Evolutionary conservation across 169 alveolate species (phyloP), one percentile per base, ranked within the genome.

Genomic region (Cryptosporidium meleagridis): DNA sequence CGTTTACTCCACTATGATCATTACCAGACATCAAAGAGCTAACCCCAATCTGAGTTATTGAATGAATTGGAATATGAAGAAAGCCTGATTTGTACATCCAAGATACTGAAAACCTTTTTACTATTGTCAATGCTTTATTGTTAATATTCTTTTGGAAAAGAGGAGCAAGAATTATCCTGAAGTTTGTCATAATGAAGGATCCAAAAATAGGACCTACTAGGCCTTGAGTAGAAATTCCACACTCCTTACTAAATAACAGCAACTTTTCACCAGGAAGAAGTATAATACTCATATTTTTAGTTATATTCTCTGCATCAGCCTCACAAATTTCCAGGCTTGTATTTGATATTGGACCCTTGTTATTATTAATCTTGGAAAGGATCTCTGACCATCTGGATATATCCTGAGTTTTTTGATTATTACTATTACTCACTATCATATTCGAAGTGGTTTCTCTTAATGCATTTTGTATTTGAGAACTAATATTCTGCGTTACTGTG

Each of bases 41-140:
- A 51, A 65, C 72, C 48, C 53, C 44, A 18, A 37, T 16, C 2
- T 61, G 61, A 41, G 3, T 62, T 39, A 80, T 65, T 44, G 48
- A 37, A 18, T 44, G 5, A 21, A 80, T 45, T 23, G 89, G 89
- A 29, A 80, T 65, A 29, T 37, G 35, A 14, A 80, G 53, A 31
- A 80, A 80, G 12, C 89, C 89, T 12, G 89, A 80, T 33, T 80
- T 65, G 29, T 62, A 80, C 75, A 80, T 59, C 89, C 89, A 80
- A 16, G 65, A 44, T 5, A 59, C 45, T 8, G 51, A 62, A 44
- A 23, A 53, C n/a, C 68, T 65, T 21, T 44, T 53, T n/a, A 73
- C 9, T 31, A 80, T 65, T 18, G 48, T 62, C 9, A 80, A 37
- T 21, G 67, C 53, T 31, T 12, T 80, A 41, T 51, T 80, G 31